A percentile compares a stretch with the other conserved stretches of the same genome.
Conservation (phyloP, 768 basidiomycete genomes). For the Hericium coralloides region DNA sequence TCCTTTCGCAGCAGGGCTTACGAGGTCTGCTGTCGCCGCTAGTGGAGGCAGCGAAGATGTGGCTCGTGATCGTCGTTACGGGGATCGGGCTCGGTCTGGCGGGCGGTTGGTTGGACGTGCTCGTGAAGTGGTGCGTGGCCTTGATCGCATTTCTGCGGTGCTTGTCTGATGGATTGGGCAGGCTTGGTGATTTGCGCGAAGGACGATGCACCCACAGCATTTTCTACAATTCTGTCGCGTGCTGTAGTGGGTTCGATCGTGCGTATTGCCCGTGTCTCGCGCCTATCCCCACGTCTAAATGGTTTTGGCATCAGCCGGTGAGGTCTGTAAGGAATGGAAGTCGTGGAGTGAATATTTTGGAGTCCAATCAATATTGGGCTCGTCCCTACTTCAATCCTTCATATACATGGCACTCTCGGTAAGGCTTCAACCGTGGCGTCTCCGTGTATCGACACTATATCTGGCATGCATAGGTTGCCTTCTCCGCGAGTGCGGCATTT, state of each 20-base stretch:
- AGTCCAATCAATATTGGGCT: conserved; percentile 44
- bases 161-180: conserved; percentile 15
- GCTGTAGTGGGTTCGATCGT: conserved; percentile 58
- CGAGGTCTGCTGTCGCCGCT: conserved; percentile 47
- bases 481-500: conserved; percentile 54
- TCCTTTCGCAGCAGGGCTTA: conserved; percentile 44
- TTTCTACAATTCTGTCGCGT: conserved; percentile 64
- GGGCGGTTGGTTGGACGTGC: conserved; percentile 65
- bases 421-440: conserved; percentile 18
- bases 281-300: conserved; percentile 1
- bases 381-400: conserved; percentile 55
- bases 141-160: background rate
- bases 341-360: conserved; percentile 57
- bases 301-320: conserved; percentile 39
- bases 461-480: conserved; percentile 35
- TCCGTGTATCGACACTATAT: background rate
- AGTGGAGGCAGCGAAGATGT: conserved; percentile 49
- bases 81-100: conserved; percentile 59
- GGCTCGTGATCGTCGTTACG: conserved; percentile 60
- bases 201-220: conserved; percentile 61
- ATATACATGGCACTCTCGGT: conserved; percentile 61
- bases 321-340: conserved; percentile 57
- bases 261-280: conserved; percentile 16
- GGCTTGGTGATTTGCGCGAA: conserved; percentile 63
- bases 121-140: conserved; percentile 54